Conservation (phyloP, 441 rosid genomes). For the Sinapis alba region DNA sequence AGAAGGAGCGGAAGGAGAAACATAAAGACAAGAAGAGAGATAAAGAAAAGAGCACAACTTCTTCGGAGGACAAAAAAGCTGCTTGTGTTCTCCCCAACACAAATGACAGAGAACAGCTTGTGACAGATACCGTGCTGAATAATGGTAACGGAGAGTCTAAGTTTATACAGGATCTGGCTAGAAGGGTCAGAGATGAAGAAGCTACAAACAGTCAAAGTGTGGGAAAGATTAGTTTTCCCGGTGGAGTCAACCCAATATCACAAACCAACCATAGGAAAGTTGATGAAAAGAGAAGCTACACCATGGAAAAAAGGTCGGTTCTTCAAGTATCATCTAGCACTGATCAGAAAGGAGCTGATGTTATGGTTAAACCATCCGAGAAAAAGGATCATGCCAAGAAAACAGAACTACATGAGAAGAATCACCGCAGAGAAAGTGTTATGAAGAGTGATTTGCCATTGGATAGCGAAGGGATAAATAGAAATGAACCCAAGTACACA, state of each 20-base stretch:
- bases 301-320: conserved; percentile 36
- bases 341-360: conserved; percentile 46
- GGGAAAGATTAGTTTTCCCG: conserved; percentile 37
- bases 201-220: conserved; percentile 53
- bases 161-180: conserved; percentile 55
- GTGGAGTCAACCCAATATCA: conserved; percentile 29
- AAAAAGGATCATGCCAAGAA: conserved; percentile 41
- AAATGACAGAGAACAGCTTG: conserved; percentile 39
- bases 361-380: conserved; percentile 44
- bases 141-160: conserved; percentile 46
- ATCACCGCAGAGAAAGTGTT: conserved; percentile 41
- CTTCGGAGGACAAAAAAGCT: conserved; percentile 32
- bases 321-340: conserved; percentile 29
- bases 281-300: conserved; percentile 42
- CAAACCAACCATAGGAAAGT: conserved; percentile 45
- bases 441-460: conserved; percentile 44
- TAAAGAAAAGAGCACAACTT: conserved; percentile 40
- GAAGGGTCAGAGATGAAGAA: conserved; percentile 54
- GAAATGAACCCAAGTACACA: conserved; percentile 42
- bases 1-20: conserved; percentile 52
- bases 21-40: conserved; percentile 46
- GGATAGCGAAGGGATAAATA: conserved; percentile 39
- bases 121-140: conserved; percentile 37
- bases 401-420: conserved; percentile 45
- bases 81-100: conserved; percentile 35